Evolutionary conservation across 176 grass and related monocot genomes (phyloP).

Genomic region (Tillandsia fasciculata): DNA sequence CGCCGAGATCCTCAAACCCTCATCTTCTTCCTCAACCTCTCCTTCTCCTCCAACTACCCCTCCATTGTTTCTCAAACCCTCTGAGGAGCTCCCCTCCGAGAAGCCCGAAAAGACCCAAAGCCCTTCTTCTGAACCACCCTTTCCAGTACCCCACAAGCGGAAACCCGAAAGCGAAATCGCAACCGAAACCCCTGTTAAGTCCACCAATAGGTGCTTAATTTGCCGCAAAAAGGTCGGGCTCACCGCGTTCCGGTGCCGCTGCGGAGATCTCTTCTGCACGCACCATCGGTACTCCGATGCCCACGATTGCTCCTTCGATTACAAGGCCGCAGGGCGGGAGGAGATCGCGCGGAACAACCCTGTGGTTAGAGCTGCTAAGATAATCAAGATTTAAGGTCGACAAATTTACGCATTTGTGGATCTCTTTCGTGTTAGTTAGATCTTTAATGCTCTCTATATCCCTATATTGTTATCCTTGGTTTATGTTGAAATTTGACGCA

Average conservation of each 20-base stretch:
- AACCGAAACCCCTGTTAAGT: constrained; percentile 12
- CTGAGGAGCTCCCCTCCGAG: constrained; percentile 17
- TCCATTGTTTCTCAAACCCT: constrained; percentile 23
- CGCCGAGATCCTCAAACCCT: constrained; percentile 44
- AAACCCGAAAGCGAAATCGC: not conserved
- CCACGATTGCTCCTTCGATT: constrained; percentile 42
- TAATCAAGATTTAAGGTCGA: constrained; percentile 51
- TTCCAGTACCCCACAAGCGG: not conserved
- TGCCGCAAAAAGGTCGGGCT: constrained; percentile 38
- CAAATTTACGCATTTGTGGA: not conserved
- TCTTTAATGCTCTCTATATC: not conserved
- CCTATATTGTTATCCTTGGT: not conserved
- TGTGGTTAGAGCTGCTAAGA: constrained; percentile 35
- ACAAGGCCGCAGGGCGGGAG: constrained; percentile 24
- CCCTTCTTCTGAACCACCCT: not conserved
- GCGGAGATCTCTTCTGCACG: constrained; percentile 33
- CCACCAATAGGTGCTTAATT: constrained; percentile 29
- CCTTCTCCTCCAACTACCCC: constrained; percentile 16
- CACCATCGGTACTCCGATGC: constrained; percentile 36
- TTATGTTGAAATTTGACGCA: not conserved
- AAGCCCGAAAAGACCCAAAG: constrained; percentile 18
- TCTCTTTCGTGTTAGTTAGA: not conserved
- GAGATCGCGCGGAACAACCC: constrained; percentile 36
- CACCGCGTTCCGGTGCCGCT: constrained; percentile 30
- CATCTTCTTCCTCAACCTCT: constrained; percentile 24